Conservation (phyloP, 1,284 basidiomycete genomes). For the Taiwanofungus camphoratus region DNA sequence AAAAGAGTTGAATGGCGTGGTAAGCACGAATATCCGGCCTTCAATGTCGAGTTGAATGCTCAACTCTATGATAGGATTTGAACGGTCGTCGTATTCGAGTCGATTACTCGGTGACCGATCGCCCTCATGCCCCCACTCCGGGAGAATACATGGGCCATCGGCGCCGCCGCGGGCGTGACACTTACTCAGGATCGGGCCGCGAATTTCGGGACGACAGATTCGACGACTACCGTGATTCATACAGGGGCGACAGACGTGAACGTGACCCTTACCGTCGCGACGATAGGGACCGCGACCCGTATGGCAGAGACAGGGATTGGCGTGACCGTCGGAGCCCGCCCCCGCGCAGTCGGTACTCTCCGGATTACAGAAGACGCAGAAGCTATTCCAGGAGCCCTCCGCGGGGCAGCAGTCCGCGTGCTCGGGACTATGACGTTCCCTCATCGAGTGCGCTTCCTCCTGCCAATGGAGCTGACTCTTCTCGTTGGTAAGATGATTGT, state of each 20-base stretch:
- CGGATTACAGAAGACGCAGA: conserved; percentile 65
- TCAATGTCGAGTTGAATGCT: conserved; percentile 7
- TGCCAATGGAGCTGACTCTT: conserved; percentile 21
- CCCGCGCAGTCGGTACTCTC: conserved; percentile 60
- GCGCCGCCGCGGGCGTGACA: conserved; percentile 62
- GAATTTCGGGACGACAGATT: conserved; percentile 34
- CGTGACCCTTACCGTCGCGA: conserved; percentile 40
- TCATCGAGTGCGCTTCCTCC: conserved; percentile 22
- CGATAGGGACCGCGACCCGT: conserved; percentile 49
- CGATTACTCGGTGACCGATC: conserved; percentile 92
- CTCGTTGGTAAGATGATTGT: conserved; percentile 26
- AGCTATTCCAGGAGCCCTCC: conserved; percentile 78
- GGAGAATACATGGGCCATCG: conserved; percentile 97
- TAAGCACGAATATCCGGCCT: conserved; percentile 26
- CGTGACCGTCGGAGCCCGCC: conserved; percentile 64
- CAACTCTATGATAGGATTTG: conserved; percentile 55
- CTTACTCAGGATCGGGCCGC: conserved; percentile 38
- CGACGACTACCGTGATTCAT: conserved; percentile 41
- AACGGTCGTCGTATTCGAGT: conserved; percentile 96
- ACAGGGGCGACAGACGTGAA: conserved; percentile 42
- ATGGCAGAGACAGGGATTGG: conserved; percentile 41
- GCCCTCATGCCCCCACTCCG: conserved; percentile 93
- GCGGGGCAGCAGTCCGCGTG: conserved; percentile 64
- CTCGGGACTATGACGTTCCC: conserved; percentile 38
- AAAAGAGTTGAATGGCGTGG: conserved; percentile 87